Conservation (phyloP, 2,329 filamentous ascomycete species). For the Thermochaetoides dissita region DNA sequence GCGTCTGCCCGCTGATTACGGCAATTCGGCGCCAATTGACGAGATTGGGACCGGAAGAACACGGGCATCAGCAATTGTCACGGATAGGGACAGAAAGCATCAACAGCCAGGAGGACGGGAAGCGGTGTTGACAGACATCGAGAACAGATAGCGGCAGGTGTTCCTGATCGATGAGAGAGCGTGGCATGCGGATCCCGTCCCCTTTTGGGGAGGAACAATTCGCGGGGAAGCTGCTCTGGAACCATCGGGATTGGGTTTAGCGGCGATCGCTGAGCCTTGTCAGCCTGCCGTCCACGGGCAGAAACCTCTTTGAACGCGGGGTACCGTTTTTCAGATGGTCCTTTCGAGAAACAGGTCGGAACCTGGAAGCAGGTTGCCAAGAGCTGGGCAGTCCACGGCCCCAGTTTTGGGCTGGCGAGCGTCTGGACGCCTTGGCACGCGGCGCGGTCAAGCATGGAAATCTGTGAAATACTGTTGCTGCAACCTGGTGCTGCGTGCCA, state of each 20-base stretch:
- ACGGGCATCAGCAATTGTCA: neutral
- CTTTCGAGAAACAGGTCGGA: slow-evolving; percentile 10
- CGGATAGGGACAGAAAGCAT: no score
- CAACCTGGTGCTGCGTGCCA: no score
- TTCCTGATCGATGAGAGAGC: neutral
- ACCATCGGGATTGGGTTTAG: slow-evolving; percentile 5
- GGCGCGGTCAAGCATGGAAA: neutral
- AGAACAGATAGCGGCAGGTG: neutral
- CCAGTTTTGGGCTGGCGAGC: slow-evolving; percentile 4
- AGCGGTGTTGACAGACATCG: neutral
- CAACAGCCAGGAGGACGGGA: neutral
- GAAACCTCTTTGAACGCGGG: slow-evolving; percentile 13
- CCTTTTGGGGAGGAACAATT: slow-evolving; percentile 3
- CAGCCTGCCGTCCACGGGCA: slow-evolving; percentile 4
- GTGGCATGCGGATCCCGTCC: slow-evolving; percentile 2
- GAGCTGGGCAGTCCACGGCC: slow-evolving; percentile 13
- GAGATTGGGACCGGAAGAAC: neutral
- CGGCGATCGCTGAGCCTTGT: slow-evolving; percentile 10
- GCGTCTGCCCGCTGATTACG: neutral
- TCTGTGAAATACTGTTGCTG: no score
- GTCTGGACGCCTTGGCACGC: slow-evolving; percentile 1
- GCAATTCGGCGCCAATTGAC: neutral
- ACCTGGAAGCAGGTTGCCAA: slow-evolving; percentile 16
- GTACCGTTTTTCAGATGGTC: slow-evolving; percentile 5
- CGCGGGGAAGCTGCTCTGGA: slow-evolving; percentile 6